phyloP scores from a whole-genome alignment of 2,329 filamentous ascomycete genomes.

The Penicillium sp. region DNA sequence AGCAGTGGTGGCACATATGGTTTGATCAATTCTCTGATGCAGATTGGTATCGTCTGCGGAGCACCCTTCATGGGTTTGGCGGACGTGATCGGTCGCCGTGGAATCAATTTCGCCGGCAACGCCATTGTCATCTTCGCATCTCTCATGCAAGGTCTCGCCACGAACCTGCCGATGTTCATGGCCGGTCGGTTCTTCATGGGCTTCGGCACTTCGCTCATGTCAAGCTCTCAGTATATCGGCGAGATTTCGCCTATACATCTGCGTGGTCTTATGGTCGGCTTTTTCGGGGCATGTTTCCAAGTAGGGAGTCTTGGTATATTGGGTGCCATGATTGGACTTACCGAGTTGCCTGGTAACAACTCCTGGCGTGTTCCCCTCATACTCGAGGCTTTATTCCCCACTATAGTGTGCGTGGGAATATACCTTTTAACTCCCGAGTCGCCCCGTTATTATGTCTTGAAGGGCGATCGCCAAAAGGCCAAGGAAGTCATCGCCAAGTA shows the following conservation, averaged over 20 bases:
- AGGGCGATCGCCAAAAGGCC: slow-evolving; percentile 31
- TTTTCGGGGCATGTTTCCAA: slow-evolving; percentile 49
- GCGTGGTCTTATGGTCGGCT: slow-evolving; percentile 45
- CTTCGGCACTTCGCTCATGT: slow-evolving; percentile 37
- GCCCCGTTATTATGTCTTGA: slow-evolving; percentile 36
- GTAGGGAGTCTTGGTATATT: slow-evolving; percentile 44
- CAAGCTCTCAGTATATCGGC: slow-evolving; percentile 40
- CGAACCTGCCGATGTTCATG: slow-evolving; percentile 34
- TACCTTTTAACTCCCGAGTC: slow-evolving; percentile 40
- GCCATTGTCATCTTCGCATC: slow-evolving; percentile 45
- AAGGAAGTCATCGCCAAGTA: slow-evolving; percentile 39
- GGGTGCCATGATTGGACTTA: slow-evolving; percentile 44
- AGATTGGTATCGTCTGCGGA: slow-evolving; percentile 46
- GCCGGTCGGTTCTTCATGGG: slow-evolving; percentile 39
- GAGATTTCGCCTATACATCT: slow-evolving; percentile 33
- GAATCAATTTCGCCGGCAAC: slow-evolving; percentile 49
- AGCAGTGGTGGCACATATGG: slow-evolving; percentile 41
- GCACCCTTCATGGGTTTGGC: slow-evolving; percentile 51
- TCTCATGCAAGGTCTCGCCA: slow-evolving; percentile 35
- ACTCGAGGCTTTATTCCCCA: slow-evolving; percentile 49
- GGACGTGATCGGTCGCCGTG: slow-evolving; percentile 52
- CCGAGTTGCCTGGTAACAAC: slow-evolving; percentile 37
- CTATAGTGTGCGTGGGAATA: slow-evolving; percentile 45
- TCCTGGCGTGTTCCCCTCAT: slow-evolving; percentile 41
- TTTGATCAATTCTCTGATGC: slow-evolving; percentile 49